These are phyloP conservation scores for Colletotrichum chlorophyti DNA, from an alignment of 2,329 filamentous ascomycete species.

Conservation along the genomic window DNA sequence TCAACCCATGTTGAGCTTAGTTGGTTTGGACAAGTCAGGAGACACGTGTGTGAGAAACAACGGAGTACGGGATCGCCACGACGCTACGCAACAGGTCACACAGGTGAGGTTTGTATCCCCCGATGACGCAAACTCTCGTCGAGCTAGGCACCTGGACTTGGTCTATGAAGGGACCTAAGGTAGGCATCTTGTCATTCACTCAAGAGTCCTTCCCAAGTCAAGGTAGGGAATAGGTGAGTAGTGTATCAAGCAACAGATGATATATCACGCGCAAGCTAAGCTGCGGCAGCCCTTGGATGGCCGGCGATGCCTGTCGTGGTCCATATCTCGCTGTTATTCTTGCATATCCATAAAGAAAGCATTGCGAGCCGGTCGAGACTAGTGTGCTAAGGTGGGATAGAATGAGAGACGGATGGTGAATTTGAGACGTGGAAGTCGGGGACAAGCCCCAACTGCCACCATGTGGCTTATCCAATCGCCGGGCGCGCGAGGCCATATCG, in stretches of 20 bases:
- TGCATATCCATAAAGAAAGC: no score
- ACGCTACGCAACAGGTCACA: constrained; percentile 1
- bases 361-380: no score
- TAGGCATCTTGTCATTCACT: no score
- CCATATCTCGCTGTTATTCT: constrained; percentile 16
- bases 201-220: no score
- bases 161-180: neutral
- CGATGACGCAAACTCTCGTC: neutral
- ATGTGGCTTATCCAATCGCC: constrained; percentile 8
- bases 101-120: neutral
- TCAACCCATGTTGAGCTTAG: constrained; percentile 5
- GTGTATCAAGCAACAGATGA: no score
- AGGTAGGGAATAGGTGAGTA: no score
- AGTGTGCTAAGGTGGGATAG: no score
- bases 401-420: no score
- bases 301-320: constrained; percentile 8
- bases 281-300: neutral
- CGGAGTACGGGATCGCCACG: constrained; percentile 5
- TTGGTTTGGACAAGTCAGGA: neutral
- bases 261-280: no score
- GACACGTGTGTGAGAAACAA: neutral
- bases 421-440: no score
- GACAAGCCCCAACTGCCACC: neutral
- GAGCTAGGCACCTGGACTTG: no score
- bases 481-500: constrained; percentile 7